Conservation (phyloP, 2,329 filamentous ascomycete species). For the Aspergillus jensenii region DNA sequence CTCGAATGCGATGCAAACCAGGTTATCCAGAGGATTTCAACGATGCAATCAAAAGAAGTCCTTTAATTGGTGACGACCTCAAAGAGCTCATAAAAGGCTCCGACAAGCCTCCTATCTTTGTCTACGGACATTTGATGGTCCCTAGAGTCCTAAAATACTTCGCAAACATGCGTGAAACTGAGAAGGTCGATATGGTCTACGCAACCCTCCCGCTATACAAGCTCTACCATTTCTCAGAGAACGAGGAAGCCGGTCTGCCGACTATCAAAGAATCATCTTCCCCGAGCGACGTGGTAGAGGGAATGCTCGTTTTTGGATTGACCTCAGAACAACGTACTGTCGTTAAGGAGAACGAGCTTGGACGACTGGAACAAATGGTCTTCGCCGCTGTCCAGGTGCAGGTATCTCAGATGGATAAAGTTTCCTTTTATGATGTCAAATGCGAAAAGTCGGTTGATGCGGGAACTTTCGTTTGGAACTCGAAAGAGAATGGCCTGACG, state of each 20-base stretch:
- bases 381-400: constrained; percentile 23
- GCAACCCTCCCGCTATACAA: constrained; percentile 27
- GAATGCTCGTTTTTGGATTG: constrained; percentile 29
- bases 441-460: constrained; percentile 23
- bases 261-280: constrained; percentile 23
- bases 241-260: constrained; percentile 14
- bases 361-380: constrained; percentile 13
- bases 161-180: constrained; percentile 18
- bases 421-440: constrained; percentile 6
- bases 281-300: constrained; percentile 21
- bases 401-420: constrained; percentile 19
- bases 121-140: constrained; percentile 31
- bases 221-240: constrained; percentile 21
- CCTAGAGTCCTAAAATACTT: constrained; percentile 31
- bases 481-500: constrained; percentile 10
- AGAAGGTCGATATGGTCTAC: constrained; percentile 28
- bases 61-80: constrained; percentile 23
- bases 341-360: constrained; percentile 25
- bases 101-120: constrained; percentile 24
- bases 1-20: constrained; percentile 22
- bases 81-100: constrained; percentile 16
- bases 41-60: constrained; percentile 22
- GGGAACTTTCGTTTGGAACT: constrained; percentile 26
- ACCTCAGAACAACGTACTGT: constrained; percentile 21
- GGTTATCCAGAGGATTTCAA: constrained; percentile 27